Evolutionary conservation across 2,329 filamentous ascomycete species (phyloP).

Genomic region (Trichoderma simmonsii): DNA sequence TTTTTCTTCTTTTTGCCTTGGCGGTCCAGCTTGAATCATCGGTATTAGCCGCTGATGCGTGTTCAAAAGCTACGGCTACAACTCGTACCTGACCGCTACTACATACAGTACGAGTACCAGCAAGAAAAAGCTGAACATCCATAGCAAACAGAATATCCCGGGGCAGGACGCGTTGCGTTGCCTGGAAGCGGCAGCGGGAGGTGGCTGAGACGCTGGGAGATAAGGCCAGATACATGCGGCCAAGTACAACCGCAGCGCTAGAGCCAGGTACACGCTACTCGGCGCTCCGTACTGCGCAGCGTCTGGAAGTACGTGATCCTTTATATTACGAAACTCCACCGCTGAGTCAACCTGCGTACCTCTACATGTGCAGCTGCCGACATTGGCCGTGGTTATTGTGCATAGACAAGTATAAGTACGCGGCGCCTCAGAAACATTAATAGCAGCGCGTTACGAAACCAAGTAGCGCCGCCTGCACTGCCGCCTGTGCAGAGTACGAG

Average conservation of each 20-base stretch:
- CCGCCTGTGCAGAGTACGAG: not conserved
- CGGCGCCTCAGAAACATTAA: not conserved
- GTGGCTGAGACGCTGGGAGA: conserved; percentile 17
- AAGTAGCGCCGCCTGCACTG: not conserved
- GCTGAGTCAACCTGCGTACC: not conserved
- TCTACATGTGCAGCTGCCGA: not conserved
- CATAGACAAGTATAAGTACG: not conserved
- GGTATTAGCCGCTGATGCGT: not conserved
- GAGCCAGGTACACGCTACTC: conserved; percentile 11
- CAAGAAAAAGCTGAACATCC: not conserved
- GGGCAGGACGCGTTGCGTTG: conserved; percentile 13
- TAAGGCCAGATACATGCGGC: conserved; percentile 8
- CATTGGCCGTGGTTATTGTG: rapidly evolving
- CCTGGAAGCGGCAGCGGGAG: conserved; percentile 9
- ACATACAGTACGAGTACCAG: not conserved
- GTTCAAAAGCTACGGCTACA: not conserved
- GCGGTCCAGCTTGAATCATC: not conserved
- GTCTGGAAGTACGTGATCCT: conserved; percentile 10
- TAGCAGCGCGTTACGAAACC: not conserved
- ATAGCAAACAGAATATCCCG: not conserved
- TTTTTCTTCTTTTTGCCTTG: not conserved
- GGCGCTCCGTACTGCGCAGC: not conserved
- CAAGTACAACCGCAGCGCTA: not conserved
- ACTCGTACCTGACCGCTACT: not conserved
- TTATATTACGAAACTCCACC: conserved; percentile 12